Base-by-base conservation (phyloP, 345 rosid species). In the Populus tremula region DNA sequence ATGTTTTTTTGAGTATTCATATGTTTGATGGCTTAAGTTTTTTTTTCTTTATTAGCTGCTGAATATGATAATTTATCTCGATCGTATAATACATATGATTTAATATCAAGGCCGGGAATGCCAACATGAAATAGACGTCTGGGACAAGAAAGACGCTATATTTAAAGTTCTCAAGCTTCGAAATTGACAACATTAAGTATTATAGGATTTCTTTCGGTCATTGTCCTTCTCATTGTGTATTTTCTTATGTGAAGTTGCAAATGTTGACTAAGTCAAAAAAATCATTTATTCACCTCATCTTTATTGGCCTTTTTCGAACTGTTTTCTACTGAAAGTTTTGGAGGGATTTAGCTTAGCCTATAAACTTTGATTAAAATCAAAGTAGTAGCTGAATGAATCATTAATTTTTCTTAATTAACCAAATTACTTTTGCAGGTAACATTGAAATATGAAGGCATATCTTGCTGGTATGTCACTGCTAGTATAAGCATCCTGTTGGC, bases 391-490 rank as follows among this genome's bases (percentile, higher is more conserved):
- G 81, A 29, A 66, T 5, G n/a, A 63, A 31, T 45, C 65, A 35
- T 39, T 18, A 21, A 8, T 7, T 69, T 62, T 67, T 17, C 70
- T 61, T 41, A 61, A 73, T 79, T 69, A 74, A 79, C 56, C 70
- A 61, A 79, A 21, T 69, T 79, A 38, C 64, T 69, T 79, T 74
- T 74, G 78, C 78, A 74, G 78, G 74, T 74, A 61, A 64, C 75
- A 29, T 35, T 74, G 75, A 74, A 33, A 38, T 72, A 69, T 80
- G 78, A 61, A 70, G 78, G 38, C 76, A 75, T 75, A 75, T 80
- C 79, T 75, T 33, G 49, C 82, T 64, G 76, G 79, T 80, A 74
- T 80, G 79, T 80, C 78, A 50, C 66, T 64, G 27, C 65, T 56
- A 69, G 16, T 21, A 54, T n/a, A 74, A 25, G 27, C 5, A 50